These are phyloP conservation scores for Dalbergia cultrata DNA, from an alignment of 306 rosid species.

Conservation along the genomic window DNA sequence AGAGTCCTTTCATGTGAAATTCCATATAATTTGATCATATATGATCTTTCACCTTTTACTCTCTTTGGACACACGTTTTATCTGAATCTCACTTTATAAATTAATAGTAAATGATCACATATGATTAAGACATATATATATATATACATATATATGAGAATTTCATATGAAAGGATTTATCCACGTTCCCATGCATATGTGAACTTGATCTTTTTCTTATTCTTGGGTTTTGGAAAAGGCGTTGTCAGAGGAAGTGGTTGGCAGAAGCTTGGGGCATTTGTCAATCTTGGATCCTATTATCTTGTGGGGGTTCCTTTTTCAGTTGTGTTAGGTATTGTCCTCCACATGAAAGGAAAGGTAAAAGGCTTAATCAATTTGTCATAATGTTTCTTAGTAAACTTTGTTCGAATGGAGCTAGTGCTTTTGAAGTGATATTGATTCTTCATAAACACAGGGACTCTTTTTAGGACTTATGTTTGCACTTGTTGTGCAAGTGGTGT, in stretches of 20 bases:
- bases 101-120: too few relatives aligned
- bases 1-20: too few relatives aligned
- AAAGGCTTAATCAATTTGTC: slow-evolving; percentile 7
- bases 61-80: too few relatives aligned
- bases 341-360: slow-evolving; percentile 53
- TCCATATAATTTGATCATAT: too few relatives aligned
- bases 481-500: slow-evolving; percentile 49
- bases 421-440: slow-evolving; percentile 9
- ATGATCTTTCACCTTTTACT: too few relatives aligned
- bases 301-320: slow-evolving; percentile 49
- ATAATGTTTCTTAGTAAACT: not conserved
- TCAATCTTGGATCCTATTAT: slow-evolving; percentile 56
- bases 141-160: too few relatives aligned
- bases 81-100: too few relatives aligned
- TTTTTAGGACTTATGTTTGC: slow-evolving; percentile 56
- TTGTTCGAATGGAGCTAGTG: not conserved
- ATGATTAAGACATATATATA: too few relatives aligned
- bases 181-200: not conserved
- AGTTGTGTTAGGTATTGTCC: slow-evolving; percentile 38
- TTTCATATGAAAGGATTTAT: too few relatives aligned
- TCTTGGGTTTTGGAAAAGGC: slow-evolving; percentile 41
- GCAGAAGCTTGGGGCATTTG: slow-evolving; percentile 57
- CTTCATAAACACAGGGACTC: slow-evolving; percentile 51
- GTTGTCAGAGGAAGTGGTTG: slow-evolving; percentile 58
- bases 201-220: slow-evolving; percentile 7